Evolutionary conservation across 805 yeast species (phyloP).

Genomic region (Maudiozyma bulderi): DNA sequence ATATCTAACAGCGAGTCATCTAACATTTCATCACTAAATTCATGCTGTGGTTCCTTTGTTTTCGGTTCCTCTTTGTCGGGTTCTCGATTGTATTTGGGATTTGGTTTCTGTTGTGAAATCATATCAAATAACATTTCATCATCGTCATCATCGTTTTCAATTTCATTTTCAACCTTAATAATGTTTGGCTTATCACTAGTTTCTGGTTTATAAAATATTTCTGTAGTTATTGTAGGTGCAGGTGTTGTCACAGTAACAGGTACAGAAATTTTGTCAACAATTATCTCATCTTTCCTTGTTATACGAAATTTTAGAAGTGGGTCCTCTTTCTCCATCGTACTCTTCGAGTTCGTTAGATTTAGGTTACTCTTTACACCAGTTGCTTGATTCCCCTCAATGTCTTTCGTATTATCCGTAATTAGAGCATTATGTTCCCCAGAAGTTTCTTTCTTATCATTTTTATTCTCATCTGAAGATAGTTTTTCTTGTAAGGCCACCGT

Average conservation of each 20-base stretch:
- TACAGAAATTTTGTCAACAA: no score
- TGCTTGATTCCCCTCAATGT: no score
- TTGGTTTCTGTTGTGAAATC: background rate
- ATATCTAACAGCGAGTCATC: background rate
- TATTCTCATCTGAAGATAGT: background rate
- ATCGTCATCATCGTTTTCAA: background rate
- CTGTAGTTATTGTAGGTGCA: background rate
- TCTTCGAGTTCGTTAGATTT: no score
- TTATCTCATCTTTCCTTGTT: no score
- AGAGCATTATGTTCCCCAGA: no score
- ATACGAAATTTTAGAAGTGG: no score
- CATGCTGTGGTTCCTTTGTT: background rate
- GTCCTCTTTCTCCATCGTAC: no score
- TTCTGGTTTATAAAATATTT: background rate
- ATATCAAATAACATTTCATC: background rate
- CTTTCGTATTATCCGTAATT: no score
- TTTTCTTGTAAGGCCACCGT: background rate
- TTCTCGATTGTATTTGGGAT: background rate
- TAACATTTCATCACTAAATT: background rate
- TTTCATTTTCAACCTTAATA: conserved; percentile 1
- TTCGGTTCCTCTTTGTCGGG: background rate
- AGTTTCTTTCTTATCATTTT: no score
- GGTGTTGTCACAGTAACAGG: no score
- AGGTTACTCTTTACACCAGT: no score
- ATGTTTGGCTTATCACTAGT: background rate